Base-by-base conservation (phyloP, 73 alveolate species). In the Tetrahymena borealis region DNA sequence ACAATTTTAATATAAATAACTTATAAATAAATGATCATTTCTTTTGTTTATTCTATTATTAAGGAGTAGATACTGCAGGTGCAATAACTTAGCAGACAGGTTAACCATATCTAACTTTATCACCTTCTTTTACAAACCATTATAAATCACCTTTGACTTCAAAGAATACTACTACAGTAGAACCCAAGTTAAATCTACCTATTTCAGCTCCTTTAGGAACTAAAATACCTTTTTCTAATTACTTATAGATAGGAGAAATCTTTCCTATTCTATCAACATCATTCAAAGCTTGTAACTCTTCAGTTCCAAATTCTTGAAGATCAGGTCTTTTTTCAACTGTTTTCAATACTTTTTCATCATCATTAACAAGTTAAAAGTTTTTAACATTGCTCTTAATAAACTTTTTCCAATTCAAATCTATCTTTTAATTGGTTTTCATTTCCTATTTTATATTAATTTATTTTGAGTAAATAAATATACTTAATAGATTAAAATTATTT, bases 121-220 rank as follows among this genome's bases (percentile, higher is more conserved):
- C 95, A 10, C 97, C 97, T 31, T 39, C 94, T 31, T 95, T 91
- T 0, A 95, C 90, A 36, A 78, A 91, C 79, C 94, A 90, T 77
- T 78, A 90, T 35, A 90, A 91, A 12, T 95, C 96, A 31, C 92
- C 78, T 13, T 96, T 96, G 20, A 96, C 96, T 95, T 97, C 99
- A 91, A 96, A 96, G 39, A 97, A 90, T 93, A 97, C 40, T 18
- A 94, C 97, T 20, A 97, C 95, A 18, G 98, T 97, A 1, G 98
- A 96, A 11, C 99, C 99, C 94, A 97, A 91, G 32, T 97, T 95
- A 92, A 97, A 97, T 94, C 91, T 91, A 9, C 99, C 99, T 12
- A 97, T 90, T 90, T 97, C 98, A 90, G 96, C 95, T 12, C 99
- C 99, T 90, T 97, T 97, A 41, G 85, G 92, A 11, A 96, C 90